Conservation (phyloP, 2,329 filamentous ascomycete species). For the Aspergillus versicolor region DNA sequence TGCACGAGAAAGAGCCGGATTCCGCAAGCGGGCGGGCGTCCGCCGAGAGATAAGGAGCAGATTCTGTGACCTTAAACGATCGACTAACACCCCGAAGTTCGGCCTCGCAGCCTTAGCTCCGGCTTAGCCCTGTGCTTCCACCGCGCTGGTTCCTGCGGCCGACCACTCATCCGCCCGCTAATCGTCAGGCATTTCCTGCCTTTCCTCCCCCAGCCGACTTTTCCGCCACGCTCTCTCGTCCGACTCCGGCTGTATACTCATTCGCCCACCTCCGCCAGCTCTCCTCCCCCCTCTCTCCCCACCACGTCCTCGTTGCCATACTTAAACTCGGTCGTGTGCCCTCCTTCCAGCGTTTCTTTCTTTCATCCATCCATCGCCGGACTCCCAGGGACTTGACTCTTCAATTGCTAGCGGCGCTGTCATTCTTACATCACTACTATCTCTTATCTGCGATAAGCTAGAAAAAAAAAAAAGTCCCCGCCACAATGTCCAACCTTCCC, state of each 20-base stretch:
- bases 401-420: conserved; percentile 12
- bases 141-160: neutral
- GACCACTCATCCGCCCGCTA: no score
- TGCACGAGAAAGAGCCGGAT: conserved; percentile 13
- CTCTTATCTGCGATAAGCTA: conserved; percentile 11
- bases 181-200: neutral
- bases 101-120: conserved; percentile 22
- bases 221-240: conserved; percentile 23
- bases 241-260: conserved; percentile 31
- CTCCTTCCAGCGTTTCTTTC: conserved; percentile 7
- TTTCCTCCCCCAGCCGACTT: conserved; percentile 5
- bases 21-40: conserved; percentile 19
- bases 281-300: conserved; percentile 4
- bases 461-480: neutral
- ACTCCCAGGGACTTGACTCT: conserved; percentile 8
- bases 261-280: conserved; percentile 11
- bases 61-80: conserved; percentile 38
- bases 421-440: conserved; percentile 6
- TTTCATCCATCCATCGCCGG: neutral
- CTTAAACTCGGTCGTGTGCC: conserved; percentile 15
- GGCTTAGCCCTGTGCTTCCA: conserved; percentile 5
- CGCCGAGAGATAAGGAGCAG: conserved; percentile 31
- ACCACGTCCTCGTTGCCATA: conserved; percentile 7
- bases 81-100: conserved; percentile 39
- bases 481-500: conserved; percentile 75